Evolutionary conservation across 352 stramenopile species (phyloP).

Genomic region (Phytophthora tentaculata): DNA sequence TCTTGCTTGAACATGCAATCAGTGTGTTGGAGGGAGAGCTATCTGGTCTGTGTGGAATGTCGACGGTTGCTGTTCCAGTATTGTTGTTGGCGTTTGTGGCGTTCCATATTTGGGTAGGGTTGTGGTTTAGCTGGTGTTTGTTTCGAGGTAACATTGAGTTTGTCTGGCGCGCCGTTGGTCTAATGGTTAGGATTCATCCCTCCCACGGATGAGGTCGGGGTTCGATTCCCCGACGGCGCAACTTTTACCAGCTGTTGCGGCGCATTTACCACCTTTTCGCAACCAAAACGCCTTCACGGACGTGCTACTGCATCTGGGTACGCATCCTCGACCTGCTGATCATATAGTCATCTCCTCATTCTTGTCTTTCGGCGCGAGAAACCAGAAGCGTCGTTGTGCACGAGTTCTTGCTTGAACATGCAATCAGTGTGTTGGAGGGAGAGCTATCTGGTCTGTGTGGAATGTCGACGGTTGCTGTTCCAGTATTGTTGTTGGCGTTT

Average conservation of each 20-base stretch:
- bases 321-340: background rate
- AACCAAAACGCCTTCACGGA: background rate
- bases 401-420: background rate
- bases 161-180: slow-evolving; percentile 1
- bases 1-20: background rate
- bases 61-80: background rate
- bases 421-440: background rate
- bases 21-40: background rate
- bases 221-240: slow-evolving; percentile 23
- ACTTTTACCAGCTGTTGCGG: background rate
- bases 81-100: background rate
- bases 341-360: background rate
- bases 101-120: background rate
- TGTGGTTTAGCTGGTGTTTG: background rate
- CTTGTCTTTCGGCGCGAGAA: background rate
- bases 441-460: background rate
- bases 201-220: slow-evolving; percentile 13
- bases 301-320: background rate
- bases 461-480: background rate
- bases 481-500: background rate
- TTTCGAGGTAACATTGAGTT: background rate
- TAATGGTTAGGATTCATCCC: slow-evolving; percentile 23
- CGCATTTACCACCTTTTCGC: background rate
- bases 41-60: background rate
- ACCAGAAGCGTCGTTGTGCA: background rate